These are phyloP conservation scores for Sporothrix dimorphospora DNA, from an alignment of 2,329 filamentous ascomycete species.

Conservation along the genomic window DNA sequence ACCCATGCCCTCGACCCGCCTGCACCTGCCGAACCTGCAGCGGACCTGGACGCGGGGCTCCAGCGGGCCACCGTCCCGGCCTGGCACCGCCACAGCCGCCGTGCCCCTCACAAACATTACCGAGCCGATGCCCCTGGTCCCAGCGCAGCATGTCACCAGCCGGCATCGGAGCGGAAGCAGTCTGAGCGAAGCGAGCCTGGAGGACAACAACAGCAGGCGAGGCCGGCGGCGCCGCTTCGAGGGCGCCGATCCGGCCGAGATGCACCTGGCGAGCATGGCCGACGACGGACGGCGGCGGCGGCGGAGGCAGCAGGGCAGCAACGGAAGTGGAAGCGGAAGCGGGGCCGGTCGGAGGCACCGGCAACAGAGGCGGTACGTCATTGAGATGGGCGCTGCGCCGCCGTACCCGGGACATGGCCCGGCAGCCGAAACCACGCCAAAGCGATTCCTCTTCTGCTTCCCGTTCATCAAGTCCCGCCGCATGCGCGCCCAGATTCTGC, in stretches of 20 bases:
- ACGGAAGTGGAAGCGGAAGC: not conserved
- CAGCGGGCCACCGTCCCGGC: conserved; percentile 39
- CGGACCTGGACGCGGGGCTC: conserved; percentile 46
- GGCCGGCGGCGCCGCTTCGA: conserved; percentile 39
- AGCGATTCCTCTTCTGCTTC: conserved; percentile 57
- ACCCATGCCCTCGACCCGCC: conserved; percentile 47
- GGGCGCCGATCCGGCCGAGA: conserved; percentile 53
- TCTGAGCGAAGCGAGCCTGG: not conserved
- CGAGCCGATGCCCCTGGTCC: conserved; percentile 5
- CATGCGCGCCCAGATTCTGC: conserved; percentile 59
- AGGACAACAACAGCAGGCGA: conserved; percentile 8
- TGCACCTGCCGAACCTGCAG: conserved; percentile 48
- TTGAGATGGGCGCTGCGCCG: conserved; percentile 10
- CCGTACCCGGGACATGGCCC: not conserved
- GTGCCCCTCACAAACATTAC: not conserved
- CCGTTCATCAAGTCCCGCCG: conserved; percentile 58
- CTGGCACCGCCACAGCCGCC: conserved; percentile 32
- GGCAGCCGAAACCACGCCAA: conserved; percentile 32
- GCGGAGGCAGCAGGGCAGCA: conserved; percentile 18
- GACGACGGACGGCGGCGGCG: conserved; percentile 46
- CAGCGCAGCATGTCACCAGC: conserved; percentile 31
- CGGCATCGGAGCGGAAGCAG: not conserved
- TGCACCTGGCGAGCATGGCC: conserved; percentile 51
- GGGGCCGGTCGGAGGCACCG: conserved; percentile 21
- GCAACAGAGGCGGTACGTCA: conserved; percentile 27